Base-by-base conservation (phyloP, 2,329 filamentous ascomycete genomes). In the Pseudogymnoascus sp. region DNA sequence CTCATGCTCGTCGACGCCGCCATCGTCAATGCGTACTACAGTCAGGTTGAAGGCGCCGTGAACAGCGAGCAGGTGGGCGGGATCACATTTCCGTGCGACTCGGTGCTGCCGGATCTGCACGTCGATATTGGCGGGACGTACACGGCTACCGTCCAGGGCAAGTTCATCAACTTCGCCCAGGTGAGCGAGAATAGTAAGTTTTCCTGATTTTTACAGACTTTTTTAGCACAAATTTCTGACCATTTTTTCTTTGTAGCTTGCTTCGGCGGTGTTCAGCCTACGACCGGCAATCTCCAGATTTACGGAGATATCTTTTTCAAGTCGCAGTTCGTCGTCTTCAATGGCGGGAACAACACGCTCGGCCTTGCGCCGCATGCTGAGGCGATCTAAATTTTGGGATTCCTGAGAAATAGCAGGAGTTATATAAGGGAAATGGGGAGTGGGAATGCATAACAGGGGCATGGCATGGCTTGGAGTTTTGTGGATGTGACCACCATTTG, bases 221-320 rank as follows among this genome's bases (percentile, higher is more conserved):
- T 62, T 62, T 11, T 58, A 23, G 26, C 1, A 11, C 26, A 33
- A 12, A 11, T 19, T 67, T 52, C 67, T 6, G 12, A 3, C 3
- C 7, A 8, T 52, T n/a, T 3, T 21, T 1, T 58, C 23, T 26
- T 33, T 31, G 29, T 62, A 81, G 79, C 77, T 62, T 90, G 87
- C 77, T 89, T 87, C 67, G 87, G 86, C 64, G 87, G 86, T 67
- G 74, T 90, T 16, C 87, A 90, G 75, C 78, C 81, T 33, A 83
- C 82, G 55, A 77, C 79, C 1, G 75, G 76, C 12, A 74, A 76
- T 29, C 72, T 88, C 38, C 83, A 86, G 73, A 85, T 91, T 70
- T 85, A 82, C 69, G 83, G 83, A 16, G 82, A 85, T 69, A 80
- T 84, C 68, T 80, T 85, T 70, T 84, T 85, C 76, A 84, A 84